Percentiles rank a stretch among this genome's conserved stretches.
Conservation (phyloP, 352 stramenopile species). For the Phytophthora europaea region DNA sequence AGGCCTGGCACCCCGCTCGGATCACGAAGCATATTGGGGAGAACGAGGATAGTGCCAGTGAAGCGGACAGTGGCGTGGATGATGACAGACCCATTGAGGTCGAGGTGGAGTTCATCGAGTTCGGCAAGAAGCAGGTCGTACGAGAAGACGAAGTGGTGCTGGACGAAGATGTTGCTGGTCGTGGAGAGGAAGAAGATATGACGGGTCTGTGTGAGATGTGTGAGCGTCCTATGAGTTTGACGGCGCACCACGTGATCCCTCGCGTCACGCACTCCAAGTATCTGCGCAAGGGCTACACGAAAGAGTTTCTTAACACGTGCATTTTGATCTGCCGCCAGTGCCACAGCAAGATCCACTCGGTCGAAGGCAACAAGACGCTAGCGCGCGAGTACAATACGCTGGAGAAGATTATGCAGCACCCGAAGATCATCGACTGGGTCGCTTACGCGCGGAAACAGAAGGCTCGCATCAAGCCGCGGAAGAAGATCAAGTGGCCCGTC, state of each 20-base stretch:
- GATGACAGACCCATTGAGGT: constrained; percentile 41
- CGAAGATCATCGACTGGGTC: constrained; percentile 90
- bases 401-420: constrained; percentile 92
- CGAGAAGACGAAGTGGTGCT: constrained; percentile 71
- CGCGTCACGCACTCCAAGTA: constrained; percentile 85
- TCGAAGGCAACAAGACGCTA: constrained; percentile 92
- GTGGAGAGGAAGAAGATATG: constrained; percentile 66
- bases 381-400: constrained; percentile 93
- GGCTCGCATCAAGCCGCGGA: constrained; percentile 62
- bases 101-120: constrained; percentile 84
- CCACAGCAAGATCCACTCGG: constrained; percentile 92
- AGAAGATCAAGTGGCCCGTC: constrained; percentile 68
- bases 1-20: constrained; percentile 75
- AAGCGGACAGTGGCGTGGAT: constrained; percentile 5
- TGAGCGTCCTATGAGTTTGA: constrained; percentile 92
- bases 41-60: constrained; percentile 12
- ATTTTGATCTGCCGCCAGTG: constrained; percentile 94
- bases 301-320: constrained; percentile 86
- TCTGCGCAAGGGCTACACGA: constrained; percentile 80
- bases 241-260: constrained; percentile 94
- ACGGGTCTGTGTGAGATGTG: constrained; percentile 89
- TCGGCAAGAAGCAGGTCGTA: constrained; percentile 75
- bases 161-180: constrained; percentile 74
- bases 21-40: constrained; percentile 57
- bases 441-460: constrained; percentile 94